Evolutionary conservation across 345 rosid species (phyloP).

Genomic region (Euclidium syriacum): DNA sequence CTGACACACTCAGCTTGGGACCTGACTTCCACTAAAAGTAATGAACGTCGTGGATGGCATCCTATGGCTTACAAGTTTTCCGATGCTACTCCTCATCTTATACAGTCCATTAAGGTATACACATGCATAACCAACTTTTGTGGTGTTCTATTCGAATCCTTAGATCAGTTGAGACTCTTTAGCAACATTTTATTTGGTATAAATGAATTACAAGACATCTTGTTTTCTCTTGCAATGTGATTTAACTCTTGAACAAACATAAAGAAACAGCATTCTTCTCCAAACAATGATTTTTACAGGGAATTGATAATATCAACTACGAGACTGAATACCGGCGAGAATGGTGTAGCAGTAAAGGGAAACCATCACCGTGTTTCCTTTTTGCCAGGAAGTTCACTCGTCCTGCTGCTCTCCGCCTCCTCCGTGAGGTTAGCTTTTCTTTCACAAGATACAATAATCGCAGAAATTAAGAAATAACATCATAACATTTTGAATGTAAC

Average conservation of each 20-base stretch:
- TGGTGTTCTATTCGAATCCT: background rate
- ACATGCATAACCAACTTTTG: background rate
- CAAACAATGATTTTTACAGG: slow-evolving; percentile 38
- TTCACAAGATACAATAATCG: background rate
- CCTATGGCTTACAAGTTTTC: slow-evolving; percentile 76
- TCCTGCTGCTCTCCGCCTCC: slow-evolving; percentile 82
- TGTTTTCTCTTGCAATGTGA: background rate
- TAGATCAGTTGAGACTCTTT: background rate
- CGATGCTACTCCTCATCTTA: slow-evolving; percentile 67
- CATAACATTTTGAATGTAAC: background rate
- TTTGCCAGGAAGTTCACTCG: slow-evolving; percentile 95
- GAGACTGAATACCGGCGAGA: slow-evolving; percentile 85
- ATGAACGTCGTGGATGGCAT: slow-evolving; percentile 89
- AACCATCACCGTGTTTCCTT: slow-evolving; percentile 77
- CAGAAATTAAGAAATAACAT: background rate
- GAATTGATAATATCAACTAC: slow-evolving; percentile 69
- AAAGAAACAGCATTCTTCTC: background rate
- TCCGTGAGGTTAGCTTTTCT: slow-evolving; percentile 44
- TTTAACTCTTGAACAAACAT: background rate
- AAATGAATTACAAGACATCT: background rate
- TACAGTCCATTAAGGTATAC: slow-evolving; percentile 80
- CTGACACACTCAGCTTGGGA: slow-evolving; percentile 86
- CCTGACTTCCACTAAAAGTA: slow-evolving; percentile 66
- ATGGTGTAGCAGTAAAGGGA: slow-evolving; percentile 91
- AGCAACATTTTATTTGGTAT: background rate